These are phyloP conservation scores for Nannochloropsis salina DNA, from an alignment of 108 stramenopile species.

Conservation along the genomic window DNA sequence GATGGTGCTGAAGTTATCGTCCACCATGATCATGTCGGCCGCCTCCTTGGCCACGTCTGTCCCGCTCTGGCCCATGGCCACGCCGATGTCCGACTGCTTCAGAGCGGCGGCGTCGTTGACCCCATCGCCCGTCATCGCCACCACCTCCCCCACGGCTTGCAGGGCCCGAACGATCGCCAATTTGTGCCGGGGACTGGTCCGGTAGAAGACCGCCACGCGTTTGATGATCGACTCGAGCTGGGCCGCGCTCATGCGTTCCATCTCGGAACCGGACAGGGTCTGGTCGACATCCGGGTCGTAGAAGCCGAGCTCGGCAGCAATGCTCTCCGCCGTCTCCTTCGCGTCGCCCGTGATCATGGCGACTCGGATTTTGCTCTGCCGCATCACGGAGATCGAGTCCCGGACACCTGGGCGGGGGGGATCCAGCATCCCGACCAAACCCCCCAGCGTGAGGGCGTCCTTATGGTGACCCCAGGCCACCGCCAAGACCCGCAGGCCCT, in stretches of 20 bases:
- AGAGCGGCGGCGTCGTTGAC: slow-evolving; percentile 94
- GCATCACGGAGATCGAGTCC: slow-evolving; percentile 66
- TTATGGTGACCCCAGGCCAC: slow-evolving; percentile 67
- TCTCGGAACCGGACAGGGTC: slow-evolving; percentile 46
- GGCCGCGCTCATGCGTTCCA: slow-evolving; percentile 61
- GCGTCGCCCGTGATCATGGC: slow-evolving; percentile 97
- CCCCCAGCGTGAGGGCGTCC: slow-evolving; percentile 71
- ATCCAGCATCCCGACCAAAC: slow-evolving; percentile 83
- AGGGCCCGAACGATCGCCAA: slow-evolving; percentile 84
- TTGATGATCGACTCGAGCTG: slow-evolving; percentile 58
- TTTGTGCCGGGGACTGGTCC: slow-evolving; percentile 88
- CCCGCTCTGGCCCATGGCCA: slow-evolving; percentile 89
- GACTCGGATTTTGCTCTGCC: slow-evolving; percentile 73
- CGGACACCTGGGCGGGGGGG: slow-evolving; percentile 77
- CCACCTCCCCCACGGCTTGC: slow-evolving; percentile 79
- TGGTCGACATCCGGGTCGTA: slow-evolving; percentile 41
- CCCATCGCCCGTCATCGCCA: slow-evolving; percentile 96
- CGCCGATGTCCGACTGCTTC: slow-evolving; percentile 86
- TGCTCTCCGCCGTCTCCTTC: slow-evolving; percentile 85
- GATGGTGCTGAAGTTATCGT: slow-evolving; percentile 88
- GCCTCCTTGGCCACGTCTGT: slow-evolving; percentile 98
- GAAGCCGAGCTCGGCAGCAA: slow-evolving; percentile 78
- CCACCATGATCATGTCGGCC: slow-evolving; percentile 79
- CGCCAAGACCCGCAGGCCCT: slow-evolving; percentile 80
- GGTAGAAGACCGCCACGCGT: slow-evolving; percentile 82